Evolutionary conservation across 2,329 filamentous ascomycete genomes (phyloP).

Genomic region (Xylariomycetidae sp.): DNA sequence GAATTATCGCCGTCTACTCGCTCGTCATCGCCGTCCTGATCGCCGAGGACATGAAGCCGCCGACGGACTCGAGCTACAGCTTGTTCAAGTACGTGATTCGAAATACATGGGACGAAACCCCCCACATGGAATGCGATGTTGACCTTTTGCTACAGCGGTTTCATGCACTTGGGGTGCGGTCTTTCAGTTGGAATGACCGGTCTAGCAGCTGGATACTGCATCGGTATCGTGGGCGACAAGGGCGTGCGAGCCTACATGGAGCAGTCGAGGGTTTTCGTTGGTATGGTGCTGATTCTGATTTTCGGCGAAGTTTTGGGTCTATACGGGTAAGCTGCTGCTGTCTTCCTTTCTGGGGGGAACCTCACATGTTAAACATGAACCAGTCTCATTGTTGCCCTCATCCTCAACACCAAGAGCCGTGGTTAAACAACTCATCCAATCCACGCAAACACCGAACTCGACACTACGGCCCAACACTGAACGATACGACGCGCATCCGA

Average conservation of each 20-base stretch:
- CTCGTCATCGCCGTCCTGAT: constrained; percentile 96
- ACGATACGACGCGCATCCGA: too few species aligned
- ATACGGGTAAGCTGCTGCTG: constrained; percentile 65
- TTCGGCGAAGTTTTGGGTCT: constrained; percentile 96
- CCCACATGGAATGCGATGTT: constrained; percentile 10
- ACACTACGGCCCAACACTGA: neutral
- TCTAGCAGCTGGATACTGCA: constrained; percentile 90
- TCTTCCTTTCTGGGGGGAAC: neutral
- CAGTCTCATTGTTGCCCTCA: constrained; percentile 86
- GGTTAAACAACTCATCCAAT: constrained; percentile 34
- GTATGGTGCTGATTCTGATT: constrained; percentile 98
- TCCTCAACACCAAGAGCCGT: constrained; percentile 82
- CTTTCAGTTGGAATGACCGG: constrained; percentile 88
- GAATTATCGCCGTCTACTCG: constrained; percentile 97
- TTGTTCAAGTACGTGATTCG: constrained; percentile 64
- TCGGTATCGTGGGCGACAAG: constrained; percentile 90
- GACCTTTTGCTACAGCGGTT: constrained; percentile 51
- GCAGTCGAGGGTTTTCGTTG: constrained; percentile 92
- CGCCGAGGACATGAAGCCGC: constrained; percentile 77
- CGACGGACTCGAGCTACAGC: constrained; percentile 63
- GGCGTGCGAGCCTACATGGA: constrained; percentile 94
- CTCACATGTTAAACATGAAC: neutral
- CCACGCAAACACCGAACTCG: constrained; percentile 1
- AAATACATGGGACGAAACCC: neutral
- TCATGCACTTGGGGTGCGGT: constrained; percentile 89